Evolutionary conservation across 768 basidiomycete species (phyloP), one percentile per base, ranked within the genome.

Genomic region (Auriscalpium orientale): DNA sequence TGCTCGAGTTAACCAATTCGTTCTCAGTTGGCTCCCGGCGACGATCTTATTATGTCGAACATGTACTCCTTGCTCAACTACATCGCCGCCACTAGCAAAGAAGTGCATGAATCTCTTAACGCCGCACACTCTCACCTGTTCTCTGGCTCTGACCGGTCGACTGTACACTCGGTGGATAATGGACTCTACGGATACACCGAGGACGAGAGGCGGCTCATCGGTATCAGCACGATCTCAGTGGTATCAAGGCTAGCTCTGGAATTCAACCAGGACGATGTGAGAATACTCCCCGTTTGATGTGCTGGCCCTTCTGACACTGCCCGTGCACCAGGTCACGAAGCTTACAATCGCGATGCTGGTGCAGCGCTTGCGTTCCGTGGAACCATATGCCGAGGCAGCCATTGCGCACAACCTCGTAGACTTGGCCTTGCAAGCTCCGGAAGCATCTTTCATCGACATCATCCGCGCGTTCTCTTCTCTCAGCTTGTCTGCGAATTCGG

Each of bases 61-160:
- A 88, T 98, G 84, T 98, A 98, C 69, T 97, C 95, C 5, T 80
- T 98, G 12, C 78, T 98, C 57, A 98, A 98, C 67, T 89, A 90
- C 68, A 87, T 98, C 57, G 84, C 90, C 1, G 84, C 89, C 4
- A 85, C 91, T 2, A 87, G 84, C 74, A 89, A 88, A 65, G 89
- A 89, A 48, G 79, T 82, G 36, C 78, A 78, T 37, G 87, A 87
- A 50, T 71, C 65, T 49, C 73, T 79, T 3, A 71, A 62, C 36
- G 75, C 71, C 40, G 68, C 76, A 9, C 74, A 79, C 51, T 21
- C 49, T 28, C 56, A 56, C 43, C 46, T 60, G 18, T 55, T 65
- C 11, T 49, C 54, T 35, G 61, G 60, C 18, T 64, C 68, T 28
- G 82, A 85, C 57, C 73, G 78, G 44, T 66, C 76, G 16, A 79